These are phyloP conservation scores for Verticillium alfalfae DNA, from an alignment of 2,329 filamentous ascomycete species.

Conservation along the genomic window DNA sequence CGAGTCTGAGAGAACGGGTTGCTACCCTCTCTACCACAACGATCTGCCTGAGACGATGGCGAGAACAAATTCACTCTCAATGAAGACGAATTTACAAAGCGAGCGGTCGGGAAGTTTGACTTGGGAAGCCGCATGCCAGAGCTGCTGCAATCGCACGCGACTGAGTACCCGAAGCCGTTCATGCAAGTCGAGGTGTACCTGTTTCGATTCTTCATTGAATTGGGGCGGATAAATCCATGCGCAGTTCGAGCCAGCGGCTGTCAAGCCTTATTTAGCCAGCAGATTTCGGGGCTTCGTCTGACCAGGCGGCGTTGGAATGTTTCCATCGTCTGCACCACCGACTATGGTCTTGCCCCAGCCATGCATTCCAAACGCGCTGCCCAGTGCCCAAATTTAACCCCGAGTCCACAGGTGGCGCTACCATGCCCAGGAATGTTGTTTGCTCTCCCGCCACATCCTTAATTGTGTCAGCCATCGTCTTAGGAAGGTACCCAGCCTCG, in stretches of 20 bases:
- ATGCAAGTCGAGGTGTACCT: constrained; percentile 23
- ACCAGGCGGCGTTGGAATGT: background rate
- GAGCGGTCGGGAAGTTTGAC: constrained; percentile 33
- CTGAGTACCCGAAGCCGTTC: constrained; percentile 17
- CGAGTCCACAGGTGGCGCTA: background rate
- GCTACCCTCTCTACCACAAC: too few relatives aligned
- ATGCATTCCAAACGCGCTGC: background rate
- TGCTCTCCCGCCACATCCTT: background rate
- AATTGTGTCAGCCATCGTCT: background rate
- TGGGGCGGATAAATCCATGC: too few relatives aligned
- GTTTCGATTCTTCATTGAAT: constrained; percentile 16
- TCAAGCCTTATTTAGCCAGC: background rate
- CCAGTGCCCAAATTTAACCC: background rate
- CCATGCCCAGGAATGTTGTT: background rate
- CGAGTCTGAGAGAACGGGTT: too few relatives aligned
- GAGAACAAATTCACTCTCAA: too few relatives aligned
- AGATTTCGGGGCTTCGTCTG: background rate
- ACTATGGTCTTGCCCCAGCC: background rate
- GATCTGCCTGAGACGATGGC: too few relatives aligned
- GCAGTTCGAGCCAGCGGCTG: background rate
- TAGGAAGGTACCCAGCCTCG: background rate
- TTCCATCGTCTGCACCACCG: background rate
- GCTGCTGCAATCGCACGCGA: constrained; percentile 23
- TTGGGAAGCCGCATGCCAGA: constrained; percentile 32
- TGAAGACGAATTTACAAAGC: too few relatives aligned